Evolutionary conservation across 257 asterid species (phyloP).

Genomic region (Prunella vulgaris): DNA sequence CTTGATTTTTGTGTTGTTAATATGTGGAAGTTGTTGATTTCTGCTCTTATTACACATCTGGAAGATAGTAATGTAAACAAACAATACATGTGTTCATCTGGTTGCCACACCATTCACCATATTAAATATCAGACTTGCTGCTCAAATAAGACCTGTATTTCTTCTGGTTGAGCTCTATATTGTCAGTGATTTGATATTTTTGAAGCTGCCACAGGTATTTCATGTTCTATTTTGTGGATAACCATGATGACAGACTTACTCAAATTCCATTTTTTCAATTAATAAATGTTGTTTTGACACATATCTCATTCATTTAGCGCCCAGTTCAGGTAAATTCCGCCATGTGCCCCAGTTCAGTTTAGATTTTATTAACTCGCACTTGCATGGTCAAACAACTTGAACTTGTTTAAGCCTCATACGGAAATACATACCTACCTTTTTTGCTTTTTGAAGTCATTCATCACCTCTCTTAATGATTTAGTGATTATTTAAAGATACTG

Average conservation of each 20-base stretch:
- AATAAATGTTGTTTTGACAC: background rate
- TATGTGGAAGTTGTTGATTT: slow-evolving; percentile 3
- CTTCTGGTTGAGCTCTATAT: background rate
- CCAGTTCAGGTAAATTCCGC: background rate
- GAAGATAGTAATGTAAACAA: background rate
- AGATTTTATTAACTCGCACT: background rate
- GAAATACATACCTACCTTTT: background rate
- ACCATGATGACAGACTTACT: background rate
- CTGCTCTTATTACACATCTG: background rate
- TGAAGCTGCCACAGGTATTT: background rate
- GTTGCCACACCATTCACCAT: background rate
- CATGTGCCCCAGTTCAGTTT: no score
- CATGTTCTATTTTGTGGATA: background rate
- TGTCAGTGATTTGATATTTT: background rate
- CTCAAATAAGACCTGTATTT: background rate
- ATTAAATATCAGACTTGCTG: background rate
- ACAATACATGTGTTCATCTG: background rate
- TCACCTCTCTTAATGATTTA: background rate
- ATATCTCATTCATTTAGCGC: background rate
- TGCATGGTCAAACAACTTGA: background rate
- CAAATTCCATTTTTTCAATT: background rate
- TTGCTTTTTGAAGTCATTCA: background rate
- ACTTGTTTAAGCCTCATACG: background rate
- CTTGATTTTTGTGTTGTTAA: background rate
- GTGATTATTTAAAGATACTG: background rate